Conservation (phyloP, 202 grass and related monocot genomes). For the Zoysia matrella region DNA sequence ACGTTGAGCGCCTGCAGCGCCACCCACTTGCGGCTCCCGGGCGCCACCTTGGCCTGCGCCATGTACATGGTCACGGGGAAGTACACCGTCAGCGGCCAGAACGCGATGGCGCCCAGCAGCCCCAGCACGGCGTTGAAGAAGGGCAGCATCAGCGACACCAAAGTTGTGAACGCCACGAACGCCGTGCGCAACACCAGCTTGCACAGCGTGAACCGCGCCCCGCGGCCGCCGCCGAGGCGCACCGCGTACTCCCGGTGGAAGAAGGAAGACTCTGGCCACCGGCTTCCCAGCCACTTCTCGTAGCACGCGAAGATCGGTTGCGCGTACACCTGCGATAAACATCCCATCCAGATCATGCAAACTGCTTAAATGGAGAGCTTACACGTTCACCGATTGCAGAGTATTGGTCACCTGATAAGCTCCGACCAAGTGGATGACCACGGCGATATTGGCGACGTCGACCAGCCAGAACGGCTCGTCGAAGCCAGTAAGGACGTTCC, state of each 20-base stretch:
- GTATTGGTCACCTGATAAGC: constrained; percentile 67
- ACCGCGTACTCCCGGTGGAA: constrained; percentile 70
- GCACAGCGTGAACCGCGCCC: constrained; percentile 71
- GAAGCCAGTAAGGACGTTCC: constrained; percentile 92
- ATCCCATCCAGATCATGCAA: background rate
- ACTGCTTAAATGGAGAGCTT: background rate
- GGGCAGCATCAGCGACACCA: constrained; percentile 88
- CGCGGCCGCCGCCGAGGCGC: constrained; percentile 42
- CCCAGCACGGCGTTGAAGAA: constrained; percentile 97
- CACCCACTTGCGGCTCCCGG: constrained; percentile 65
- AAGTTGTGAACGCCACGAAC: constrained; percentile 67
- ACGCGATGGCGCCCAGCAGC: constrained; percentile 74
- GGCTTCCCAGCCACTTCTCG: constrained; percentile 66
- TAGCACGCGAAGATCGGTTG: constrained; percentile 93
- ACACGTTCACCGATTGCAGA: background rate
- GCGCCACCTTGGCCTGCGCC: constrained; percentile 68
- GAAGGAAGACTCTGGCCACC: constrained; percentile 73
- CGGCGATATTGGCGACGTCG: constrained; percentile 80
- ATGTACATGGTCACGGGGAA: constrained; percentile 92
- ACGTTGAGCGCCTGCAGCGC: constrained; percentile 74
- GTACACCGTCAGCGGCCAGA: constrained; percentile 90
- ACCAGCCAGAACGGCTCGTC: constrained; percentile 89
- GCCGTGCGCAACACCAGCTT: constrained; percentile 41
- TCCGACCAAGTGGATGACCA: constrained; percentile 76
- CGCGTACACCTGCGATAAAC: constrained; percentile 62